These are phyloP conservation scores for Russula brevipes DNA, from an alignment of 768 basidiomycete species.

Conservation along the genomic window DNA sequence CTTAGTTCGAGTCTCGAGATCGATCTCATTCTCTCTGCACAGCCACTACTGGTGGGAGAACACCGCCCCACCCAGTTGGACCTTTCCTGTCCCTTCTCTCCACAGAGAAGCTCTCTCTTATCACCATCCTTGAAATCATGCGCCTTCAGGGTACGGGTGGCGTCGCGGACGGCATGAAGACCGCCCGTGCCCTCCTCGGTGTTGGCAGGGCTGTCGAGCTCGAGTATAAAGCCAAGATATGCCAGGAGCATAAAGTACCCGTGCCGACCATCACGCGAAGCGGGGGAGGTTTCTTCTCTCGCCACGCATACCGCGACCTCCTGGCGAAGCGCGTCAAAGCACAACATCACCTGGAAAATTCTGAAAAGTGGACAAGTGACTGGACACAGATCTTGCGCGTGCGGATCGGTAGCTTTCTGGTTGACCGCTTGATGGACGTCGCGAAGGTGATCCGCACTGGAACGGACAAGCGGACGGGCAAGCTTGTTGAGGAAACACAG, in stretches of 20 bases:
- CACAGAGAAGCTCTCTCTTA: constrained; percentile 73
- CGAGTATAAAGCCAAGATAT: constrained; percentile 84
- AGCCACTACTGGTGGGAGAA: not conserved
- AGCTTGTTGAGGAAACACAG: constrained; percentile 68
- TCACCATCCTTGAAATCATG: constrained; percentile 89
- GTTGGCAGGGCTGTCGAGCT: constrained; percentile 84
- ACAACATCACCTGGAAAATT: constrained; percentile 57
- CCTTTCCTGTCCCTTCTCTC: constrained; percentile 75
- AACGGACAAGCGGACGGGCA: constrained; percentile 52
- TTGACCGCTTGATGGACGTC: constrained; percentile 79
- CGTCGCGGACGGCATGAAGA: constrained; percentile 83
- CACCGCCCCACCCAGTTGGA: constrained; percentile 35
- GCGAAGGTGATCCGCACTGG: constrained; percentile 67
- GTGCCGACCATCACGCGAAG: constrained; percentile 28
- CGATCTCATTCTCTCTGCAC: not conserved
- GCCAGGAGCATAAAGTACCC: constrained; percentile 54
- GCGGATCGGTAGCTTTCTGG: constrained; percentile 74
- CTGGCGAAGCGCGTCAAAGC: constrained; percentile 62
- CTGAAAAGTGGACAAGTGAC: constrained; percentile 67
- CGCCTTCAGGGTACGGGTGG: constrained; percentile 72
- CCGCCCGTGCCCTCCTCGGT: constrained; percentile 69
- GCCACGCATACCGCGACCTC: constrained; percentile 55
- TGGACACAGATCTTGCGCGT: constrained; percentile 80
- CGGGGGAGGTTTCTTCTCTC: constrained; percentile 48
- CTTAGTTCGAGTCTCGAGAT: not conserved